These are phyloP conservation scores for Artemisia argyi DNA, from an alignment of 129 eudicot genomes.

Conservation along the genomic window DNA sequence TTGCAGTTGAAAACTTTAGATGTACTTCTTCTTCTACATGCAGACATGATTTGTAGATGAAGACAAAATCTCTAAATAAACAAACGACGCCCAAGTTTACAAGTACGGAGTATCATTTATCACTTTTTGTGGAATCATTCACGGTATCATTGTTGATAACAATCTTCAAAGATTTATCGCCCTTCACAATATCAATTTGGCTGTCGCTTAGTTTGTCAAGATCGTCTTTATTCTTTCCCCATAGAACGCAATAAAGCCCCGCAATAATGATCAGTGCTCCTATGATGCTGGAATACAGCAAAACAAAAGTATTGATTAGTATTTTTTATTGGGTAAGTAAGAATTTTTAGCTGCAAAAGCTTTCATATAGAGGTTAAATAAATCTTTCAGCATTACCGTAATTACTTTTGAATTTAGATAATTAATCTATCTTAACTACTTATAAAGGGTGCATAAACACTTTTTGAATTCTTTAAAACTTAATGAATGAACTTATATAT, in stretches of 20 bases:
- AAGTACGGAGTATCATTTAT: not conserved
- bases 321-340: not conserved
- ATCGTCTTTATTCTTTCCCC: conserved; percentile 24
- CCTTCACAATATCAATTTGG: not conserved
- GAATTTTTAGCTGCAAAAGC: too few species aligned
- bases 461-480: too few species aligned
- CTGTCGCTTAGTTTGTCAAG: not conserved
- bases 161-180: not conserved
- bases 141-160: not conserved
- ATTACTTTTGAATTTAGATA: too few species aligned
- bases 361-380: too few species aligned
- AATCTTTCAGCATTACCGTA: too few species aligned
- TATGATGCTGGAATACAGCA: conserved; percentile 20
- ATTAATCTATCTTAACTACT: too few species aligned
- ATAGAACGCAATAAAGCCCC: conserved; percentile 35
- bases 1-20: too few species aligned
- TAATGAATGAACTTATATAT: too few species aligned
- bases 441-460: too few species aligned
- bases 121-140: not conserved
- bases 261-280: conserved; percentile 31
- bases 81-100: not conserved
- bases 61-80: too few species aligned
- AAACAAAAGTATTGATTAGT: not conserved
- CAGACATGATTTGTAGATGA: too few species aligned
- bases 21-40: too few species aligned